These are phyloP conservation scores for Lactifluus echinatus DNA, from an alignment of 768 basidiomycete genomes.

Conservation along the genomic window DNA sequence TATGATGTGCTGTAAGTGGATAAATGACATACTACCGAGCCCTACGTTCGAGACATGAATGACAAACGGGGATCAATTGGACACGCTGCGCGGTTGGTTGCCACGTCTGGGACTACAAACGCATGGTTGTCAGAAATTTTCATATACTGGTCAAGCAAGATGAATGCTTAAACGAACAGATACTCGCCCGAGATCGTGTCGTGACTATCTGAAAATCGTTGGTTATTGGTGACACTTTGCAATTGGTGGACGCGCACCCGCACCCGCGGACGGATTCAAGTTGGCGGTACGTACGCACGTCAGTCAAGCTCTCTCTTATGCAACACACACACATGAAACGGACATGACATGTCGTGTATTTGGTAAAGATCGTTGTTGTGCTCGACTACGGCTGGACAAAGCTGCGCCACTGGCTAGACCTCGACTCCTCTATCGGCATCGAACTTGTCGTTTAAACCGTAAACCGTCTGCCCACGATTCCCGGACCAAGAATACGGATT, in stretches of 20 bases:
- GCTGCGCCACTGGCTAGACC: not conserved
- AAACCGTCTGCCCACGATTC: slow-evolving; percentile 1
- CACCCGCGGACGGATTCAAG: not conserved
- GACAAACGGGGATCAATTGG: too few relatives aligned
- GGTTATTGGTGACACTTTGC: too few relatives aligned
- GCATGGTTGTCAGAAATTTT: too few relatives aligned
- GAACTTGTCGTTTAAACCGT: not conserved
- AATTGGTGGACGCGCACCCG: not conserved
- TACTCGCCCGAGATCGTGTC: too few relatives aligned
- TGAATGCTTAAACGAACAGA: too few relatives aligned
- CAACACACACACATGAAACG: not conserved
- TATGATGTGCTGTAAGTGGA: not conserved
- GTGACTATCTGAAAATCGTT: too few relatives aligned
- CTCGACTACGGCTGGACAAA: not conserved
- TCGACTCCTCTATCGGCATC: not conserved
- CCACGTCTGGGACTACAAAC: too few relatives aligned
- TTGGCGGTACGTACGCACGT: not conserved
- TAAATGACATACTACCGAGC: not conserved
- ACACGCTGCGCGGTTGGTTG: too few relatives aligned
- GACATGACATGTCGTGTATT: not conserved
- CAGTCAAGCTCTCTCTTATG: not conserved
- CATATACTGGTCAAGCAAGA: too few relatives aligned
- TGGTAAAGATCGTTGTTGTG: not conserved
- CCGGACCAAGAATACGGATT: not conserved
- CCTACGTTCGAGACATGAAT: too few relatives aligned